phyloP scores from a whole-genome alignment of 495 filamentous ascomycete genomes.

The Neurospora terricola region DNA sequence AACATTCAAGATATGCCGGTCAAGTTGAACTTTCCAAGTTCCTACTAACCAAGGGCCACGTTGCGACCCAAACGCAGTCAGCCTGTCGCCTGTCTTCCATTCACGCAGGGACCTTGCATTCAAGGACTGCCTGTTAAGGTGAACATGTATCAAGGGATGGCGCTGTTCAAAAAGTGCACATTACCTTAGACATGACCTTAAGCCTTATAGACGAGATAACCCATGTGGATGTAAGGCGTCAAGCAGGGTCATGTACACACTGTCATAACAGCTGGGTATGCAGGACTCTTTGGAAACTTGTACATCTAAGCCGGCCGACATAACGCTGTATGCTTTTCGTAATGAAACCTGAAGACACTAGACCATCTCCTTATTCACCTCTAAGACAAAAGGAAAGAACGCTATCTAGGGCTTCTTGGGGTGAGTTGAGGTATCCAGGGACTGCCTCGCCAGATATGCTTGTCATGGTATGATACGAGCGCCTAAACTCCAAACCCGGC shows the following conservation, averaged over 20 bases:
- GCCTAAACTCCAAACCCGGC: background rate
- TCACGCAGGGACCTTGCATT: background rate
- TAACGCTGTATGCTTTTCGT: background rate
- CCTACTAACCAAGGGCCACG: too few species aligned
- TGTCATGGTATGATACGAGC: background rate
- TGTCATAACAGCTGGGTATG: background rate
- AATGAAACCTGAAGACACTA: background rate
- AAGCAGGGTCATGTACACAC: background rate
- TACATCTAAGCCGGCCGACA: background rate
- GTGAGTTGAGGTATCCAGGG: background rate
- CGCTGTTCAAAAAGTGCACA: background rate
- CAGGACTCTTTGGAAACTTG: background rate
- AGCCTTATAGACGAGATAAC: background rate
- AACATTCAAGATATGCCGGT: background rate
- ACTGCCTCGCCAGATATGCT: background rate
- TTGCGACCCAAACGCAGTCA: background rate
- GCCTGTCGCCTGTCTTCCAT: background rate
- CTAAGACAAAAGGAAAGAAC: background rate
- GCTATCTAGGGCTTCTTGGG: background rate
- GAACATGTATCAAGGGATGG: background rate
- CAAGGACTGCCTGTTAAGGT: background rate
- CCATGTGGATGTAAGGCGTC: background rate
- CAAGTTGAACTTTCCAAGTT: too few species aligned
- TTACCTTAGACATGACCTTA: background rate
- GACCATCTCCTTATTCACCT: background rate